Evolutionary conservation across 345 rosid species (phyloP).

Genomic region (Arabidopsis thaliana): TAIR10.1 NC_003070.9:8918001-8918500

Average conservation of each 20-base stretch:
- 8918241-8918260: neutral
- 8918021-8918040: slow-evolving; percentile 20
- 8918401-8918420: neutral
- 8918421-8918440: slow-evolving; percentile 1
- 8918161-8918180: neutral
- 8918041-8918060: neutral
- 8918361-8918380: slow-evolving; percentile 26
- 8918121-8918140: neutral
- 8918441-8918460: slow-evolving; percentile 28
- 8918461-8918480: slow-evolving; percentile 16
- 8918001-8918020: slow-evolving; percentile 26
- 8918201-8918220: neutral
- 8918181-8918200: neutral
- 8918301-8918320: neutral
- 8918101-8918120: neutral
- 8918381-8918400: slow-evolving; percentile 23
- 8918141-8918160: neutral
- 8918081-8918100: slow-evolving; percentile 11
- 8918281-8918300: neutral
- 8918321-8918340: slow-evolving; percentile 5
- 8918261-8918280: neutral
- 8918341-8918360: slow-evolving; percentile 22
- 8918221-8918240: neutral
- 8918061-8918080: slow-evolving; percentile 4
- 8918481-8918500: slow-evolving; percentile 38